Percentiles rank a stretch among this genome's conserved stretches.
These are phyloP conservation scores for Mycosarcoma maydis DNA, from an alignment of 1,284 basidiomycete species.

Conservation along the genomic window DNA sequence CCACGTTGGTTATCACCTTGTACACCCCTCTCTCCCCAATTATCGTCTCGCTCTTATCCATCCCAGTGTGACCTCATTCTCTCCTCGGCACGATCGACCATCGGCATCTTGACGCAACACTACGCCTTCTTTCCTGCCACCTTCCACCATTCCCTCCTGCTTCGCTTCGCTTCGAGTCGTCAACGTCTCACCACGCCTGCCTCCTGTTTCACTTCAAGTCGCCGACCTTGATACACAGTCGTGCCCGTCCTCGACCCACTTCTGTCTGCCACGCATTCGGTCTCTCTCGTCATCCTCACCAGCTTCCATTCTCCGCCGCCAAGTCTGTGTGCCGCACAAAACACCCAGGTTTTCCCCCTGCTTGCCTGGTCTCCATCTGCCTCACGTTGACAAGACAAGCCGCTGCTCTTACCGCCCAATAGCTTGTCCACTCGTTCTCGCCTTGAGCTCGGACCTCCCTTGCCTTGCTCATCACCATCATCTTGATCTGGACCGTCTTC, in stretches of 20 bases:
- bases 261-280: no score
- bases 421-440: background rate
- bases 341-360: slow-evolving; percentile 23
- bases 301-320: slow-evolving; percentile 14
- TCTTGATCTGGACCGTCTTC: background rate
- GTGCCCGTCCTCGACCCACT: no score
- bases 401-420: background rate
- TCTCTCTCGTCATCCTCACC: slow-evolving; percentile 15
- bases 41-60: background rate
- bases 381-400: background rate
- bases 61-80: slow-evolving; percentile 10
- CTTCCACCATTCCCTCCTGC: slow-evolving; percentile 6
- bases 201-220: slow-evolving; percentile 2
- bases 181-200: slow-evolving; percentile 2
- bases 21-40: background rate
- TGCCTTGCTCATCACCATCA: slow-evolving; percentile 1
- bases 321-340: no score
- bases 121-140: slow-evolving; percentile 5
- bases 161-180: slow-evolving; percentile 12
- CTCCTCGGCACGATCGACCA: background rate
- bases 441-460: background rate
- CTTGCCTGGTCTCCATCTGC: slow-evolving; percentile 3
- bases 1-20: background rate
- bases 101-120: background rate
- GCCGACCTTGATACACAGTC: slow-evolving; percentile 5